Evolutionary conservation across 2,329 filamentous ascomycete species (phyloP).

Genomic region (Arthrobotrys pseudoclavata): DNA sequence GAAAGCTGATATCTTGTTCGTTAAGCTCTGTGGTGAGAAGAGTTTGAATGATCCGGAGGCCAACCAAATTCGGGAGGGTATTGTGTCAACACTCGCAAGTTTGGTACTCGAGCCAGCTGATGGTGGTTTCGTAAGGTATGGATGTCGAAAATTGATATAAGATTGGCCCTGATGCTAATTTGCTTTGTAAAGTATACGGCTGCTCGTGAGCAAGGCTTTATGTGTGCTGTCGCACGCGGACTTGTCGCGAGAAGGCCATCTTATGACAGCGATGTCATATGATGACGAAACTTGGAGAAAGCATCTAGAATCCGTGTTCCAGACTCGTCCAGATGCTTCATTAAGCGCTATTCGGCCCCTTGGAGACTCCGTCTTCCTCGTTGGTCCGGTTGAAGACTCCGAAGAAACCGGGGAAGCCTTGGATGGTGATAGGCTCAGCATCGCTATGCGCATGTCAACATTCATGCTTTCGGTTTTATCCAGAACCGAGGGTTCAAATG

Average conservation of each 20-base stretch:
- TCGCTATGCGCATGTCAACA: conserved; percentile 49
- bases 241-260: conserved; percentile 43
- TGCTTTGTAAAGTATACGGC: conserved; percentile 37
- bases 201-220: conserved; percentile 47
- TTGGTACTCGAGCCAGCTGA: conserved; percentile 27
- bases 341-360: conserved; percentile 81
- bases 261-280: conserved; percentile 58
- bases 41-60: conserved; percentile 50
- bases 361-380: conserved; percentile 78
- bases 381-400: conserved; percentile 64
- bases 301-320: conserved; percentile 53
- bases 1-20: conserved; percentile 54
- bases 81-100: conserved; percentile 33
- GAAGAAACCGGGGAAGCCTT: conserved; percentile 13
- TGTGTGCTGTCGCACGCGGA: conserved; percentile 49
- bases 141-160: not conserved
- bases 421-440: conserved; percentile 37
- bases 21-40: conserved; percentile 56
- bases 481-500: conserved; percentile 23
- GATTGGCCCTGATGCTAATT: not conserved
- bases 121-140: conserved; percentile 45
- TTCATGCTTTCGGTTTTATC: conserved; percentile 52
- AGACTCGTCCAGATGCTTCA: conserved; percentile 69
- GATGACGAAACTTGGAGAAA: conserved; percentile 61
- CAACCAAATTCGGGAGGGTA: conserved; percentile 52